Percentiles rank a stretch among this genome's conserved stretches.
Evolutionary conservation across 192 early-diverging fungal genomes (phyloP).

Genomic region (Geosiphon pyriformis): DNA sequence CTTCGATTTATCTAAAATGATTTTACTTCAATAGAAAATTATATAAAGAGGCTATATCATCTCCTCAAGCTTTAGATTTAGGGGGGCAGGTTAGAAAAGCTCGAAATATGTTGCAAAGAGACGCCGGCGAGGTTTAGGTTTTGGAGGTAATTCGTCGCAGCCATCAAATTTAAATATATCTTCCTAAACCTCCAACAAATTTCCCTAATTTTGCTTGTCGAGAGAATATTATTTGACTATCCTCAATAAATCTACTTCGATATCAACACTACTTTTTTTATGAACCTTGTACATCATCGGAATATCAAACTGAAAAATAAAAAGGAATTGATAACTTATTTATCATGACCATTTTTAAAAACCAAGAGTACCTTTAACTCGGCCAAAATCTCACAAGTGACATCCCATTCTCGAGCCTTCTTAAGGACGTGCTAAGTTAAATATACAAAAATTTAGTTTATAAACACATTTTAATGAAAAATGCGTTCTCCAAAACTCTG

Average conservation of each 20-base stretch:
- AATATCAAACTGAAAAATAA: constrained; percentile 54
- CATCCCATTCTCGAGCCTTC: constrained; percentile 69
- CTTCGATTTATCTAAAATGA: background rate
- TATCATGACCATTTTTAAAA: background rate
- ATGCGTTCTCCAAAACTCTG: background rate
- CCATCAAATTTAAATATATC: too few species aligned
- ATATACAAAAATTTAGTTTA: background rate
- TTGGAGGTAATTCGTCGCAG: too few species aligned
- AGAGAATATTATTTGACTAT: constrained; percentile 46
- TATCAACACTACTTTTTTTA: constrained; percentile 65
- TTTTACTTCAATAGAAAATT: background rate
- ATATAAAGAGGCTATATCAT: background rate
- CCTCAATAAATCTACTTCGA: constrained; percentile 67
- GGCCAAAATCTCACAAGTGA: constrained; percentile 65
- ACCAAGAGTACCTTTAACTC: constrained; percentile 52
- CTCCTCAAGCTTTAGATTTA: background rate
- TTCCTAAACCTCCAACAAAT: too few species aligned
- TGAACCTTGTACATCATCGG: constrained; percentile 80
- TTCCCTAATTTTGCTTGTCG: too few species aligned
- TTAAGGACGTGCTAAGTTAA: constrained; percentile 48
- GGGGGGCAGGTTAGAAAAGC: background rate
- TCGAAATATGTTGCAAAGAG: background rate
- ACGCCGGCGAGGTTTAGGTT: background rate
- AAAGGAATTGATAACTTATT: background rate
- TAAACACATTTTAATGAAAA: background rate